A percentile compares a stretch with the other conserved stretches of the same genome.
Conservation (phyloP, 2,329 filamentous ascomycete genomes). For the Thielaviopsis ethacetica region DNA sequence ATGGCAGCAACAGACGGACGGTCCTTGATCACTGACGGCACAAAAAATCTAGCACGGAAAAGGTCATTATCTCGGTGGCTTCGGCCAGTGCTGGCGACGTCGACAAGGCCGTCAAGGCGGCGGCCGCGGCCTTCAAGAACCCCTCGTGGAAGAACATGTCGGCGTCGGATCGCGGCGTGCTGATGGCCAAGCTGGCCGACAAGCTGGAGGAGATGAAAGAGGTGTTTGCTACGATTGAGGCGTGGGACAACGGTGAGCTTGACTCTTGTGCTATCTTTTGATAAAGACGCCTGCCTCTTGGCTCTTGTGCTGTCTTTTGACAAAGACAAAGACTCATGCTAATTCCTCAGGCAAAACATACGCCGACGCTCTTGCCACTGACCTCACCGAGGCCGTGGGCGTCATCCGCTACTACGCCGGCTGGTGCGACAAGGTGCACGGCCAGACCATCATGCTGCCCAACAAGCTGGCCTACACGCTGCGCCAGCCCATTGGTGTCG, state of each 20-base stretch:
- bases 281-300: no score
- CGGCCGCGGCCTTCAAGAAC: conserved; percentile 51
- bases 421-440: conserved; percentile 55
- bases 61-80: conserved; percentile 17
- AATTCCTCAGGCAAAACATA: conserved; percentile 40
- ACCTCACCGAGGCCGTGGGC: conserved; percentile 31
- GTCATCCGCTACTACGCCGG: conserved; percentile 51
- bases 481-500: conserved; percentile 54
- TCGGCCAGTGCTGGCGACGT: conserved; percentile 18
- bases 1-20: no score
- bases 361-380: conserved; percentile 42
- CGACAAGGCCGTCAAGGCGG: conserved; percentile 21
- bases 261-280: not conserved
- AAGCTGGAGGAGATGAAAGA: conserved; percentile 48
- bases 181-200: conserved; percentile 56
- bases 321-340: not conserved
- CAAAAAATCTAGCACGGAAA: conserved; percentile 15
- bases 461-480: conserved; percentile 54
- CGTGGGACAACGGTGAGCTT: conserved; percentile 61
- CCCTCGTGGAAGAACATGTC: conserved; percentile 53
- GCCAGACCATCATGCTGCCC: conserved; percentile 48
- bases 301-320: not conserved
- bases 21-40: no score
- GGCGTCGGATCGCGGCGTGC: conserved; percentile 46
- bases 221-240: conserved; percentile 39